Conservation (phyloP, 371 early-diverging fungal species). For the Mucor racemosus region DNA sequence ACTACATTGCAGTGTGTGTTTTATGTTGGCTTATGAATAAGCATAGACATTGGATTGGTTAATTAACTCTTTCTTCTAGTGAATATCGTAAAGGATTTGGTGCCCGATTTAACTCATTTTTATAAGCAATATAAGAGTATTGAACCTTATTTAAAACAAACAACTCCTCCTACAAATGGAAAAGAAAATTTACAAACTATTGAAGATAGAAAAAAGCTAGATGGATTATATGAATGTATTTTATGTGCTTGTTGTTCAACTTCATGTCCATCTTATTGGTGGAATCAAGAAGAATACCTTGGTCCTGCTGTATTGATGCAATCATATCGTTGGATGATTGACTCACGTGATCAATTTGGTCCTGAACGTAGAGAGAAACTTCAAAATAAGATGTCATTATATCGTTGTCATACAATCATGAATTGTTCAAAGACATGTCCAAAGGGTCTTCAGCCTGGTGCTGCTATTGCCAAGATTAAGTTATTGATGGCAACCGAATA, state of each 20-base stretch:
- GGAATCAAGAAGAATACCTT: conserved; percentile 93
- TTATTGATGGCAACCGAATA: conserved; percentile 88
- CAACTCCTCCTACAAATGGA: conserved; percentile 66
- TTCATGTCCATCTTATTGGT: conserved; percentile 97
- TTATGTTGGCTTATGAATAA: no score
- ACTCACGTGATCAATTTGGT: conserved; percentile 93
- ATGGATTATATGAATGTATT: conserved; percentile 98
- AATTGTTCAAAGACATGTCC: conserved; percentile 97
- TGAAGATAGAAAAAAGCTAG: conserved; percentile 94
- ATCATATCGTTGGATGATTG: conserved; percentile 98
- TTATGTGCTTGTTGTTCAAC: conserved; percentile 98
- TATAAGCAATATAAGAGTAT: conserved; percentile 97
- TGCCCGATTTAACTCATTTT: conserved; percentile 93
- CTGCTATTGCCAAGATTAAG: conserved; percentile 96
- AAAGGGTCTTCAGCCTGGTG: conserved; percentile 96
- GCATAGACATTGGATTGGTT: no score
- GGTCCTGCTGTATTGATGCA: conserved; percentile 97
- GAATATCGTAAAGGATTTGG: conserved; percentile 87
- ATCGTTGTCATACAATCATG: conserved; percentile 99
- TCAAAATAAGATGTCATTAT: conserved; percentile 94
- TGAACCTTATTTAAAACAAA: conserved; percentile 94
- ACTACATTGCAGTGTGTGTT: neutral
- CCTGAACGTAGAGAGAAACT: conserved; percentile 85
- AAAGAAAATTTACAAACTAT: conserved; percentile 92
- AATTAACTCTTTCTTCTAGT: conserved; percentile 36